Evolutionary conservation across 2,329 filamentous ascomycete species (phyloP).

Genomic region (Fusarium annulatum): DNA sequence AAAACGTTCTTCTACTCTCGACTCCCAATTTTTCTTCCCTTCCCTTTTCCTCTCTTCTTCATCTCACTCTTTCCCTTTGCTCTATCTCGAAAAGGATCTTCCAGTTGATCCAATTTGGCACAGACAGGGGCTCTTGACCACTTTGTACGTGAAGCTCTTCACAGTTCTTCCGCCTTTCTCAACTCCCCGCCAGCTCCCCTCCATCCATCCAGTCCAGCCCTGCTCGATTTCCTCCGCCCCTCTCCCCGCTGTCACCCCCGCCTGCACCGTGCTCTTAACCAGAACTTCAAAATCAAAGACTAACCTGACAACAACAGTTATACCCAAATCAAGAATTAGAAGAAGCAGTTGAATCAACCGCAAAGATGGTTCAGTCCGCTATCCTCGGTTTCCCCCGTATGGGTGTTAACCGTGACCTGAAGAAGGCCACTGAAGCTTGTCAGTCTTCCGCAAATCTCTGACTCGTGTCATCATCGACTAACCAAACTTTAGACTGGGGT

Average conservation of each 20-base stretch:
- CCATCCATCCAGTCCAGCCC: background rate
- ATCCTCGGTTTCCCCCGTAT: constrained; percentile 99
- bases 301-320: constrained; percentile 31
- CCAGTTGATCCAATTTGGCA: constrained; percentile 45
- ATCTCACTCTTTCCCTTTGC: constrained; percentile 38
- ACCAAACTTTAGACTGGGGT: constrained; percentile 71
- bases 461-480: constrained; percentile 23
- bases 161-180: background rate
- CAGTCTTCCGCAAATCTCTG: constrained; percentile 56
- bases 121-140: constrained; percentile 43
- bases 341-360: constrained; percentile 47
- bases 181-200: constrained; percentile 8
- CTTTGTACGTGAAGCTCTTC: constrained; percentile 34
- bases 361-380: constrained; percentile 73
- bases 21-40: constrained; percentile 35
- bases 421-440: constrained; percentile 99
- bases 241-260: constrained; percentile 44
- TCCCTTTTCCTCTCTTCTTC: constrained; percentile 36
- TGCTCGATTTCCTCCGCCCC: constrained; percentile 28
- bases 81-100: constrained; percentile 43
- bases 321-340: constrained; percentile 28
- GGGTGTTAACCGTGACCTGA: constrained; percentile 98
- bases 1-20: constrained; percentile 36
- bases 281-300: constrained; percentile 7
- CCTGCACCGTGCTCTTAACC: constrained; percentile 35